Evolutionary conservation across 768 basidiomycete species (phyloP).

Genomic region (Solioccasus polychromus): DNA sequence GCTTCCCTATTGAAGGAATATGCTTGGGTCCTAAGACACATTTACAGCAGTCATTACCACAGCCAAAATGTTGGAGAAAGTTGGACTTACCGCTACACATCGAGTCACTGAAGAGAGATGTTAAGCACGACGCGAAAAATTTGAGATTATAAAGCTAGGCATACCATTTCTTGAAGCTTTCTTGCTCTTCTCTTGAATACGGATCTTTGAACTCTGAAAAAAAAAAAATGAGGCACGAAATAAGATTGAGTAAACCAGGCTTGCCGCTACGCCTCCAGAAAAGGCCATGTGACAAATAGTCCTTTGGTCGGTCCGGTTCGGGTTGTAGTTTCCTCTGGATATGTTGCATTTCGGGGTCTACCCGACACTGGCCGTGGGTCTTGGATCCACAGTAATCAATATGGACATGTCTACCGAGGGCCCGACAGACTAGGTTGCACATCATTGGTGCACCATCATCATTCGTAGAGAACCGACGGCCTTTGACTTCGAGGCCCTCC

Average conservation of each 20-base stretch:
- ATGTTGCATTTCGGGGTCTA: slow-evolving; percentile 45
- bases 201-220: slow-evolving; percentile 59
- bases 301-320: slow-evolving; percentile 45
- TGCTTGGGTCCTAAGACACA: slow-evolving; percentile 48
- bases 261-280: slow-evolving; percentile 56
- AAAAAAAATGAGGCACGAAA: not conserved
- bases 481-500: slow-evolving; percentile 46
- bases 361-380: slow-evolving; percentile 32
- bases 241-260: slow-evolving; percentile 7
- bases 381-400: slow-evolving; percentile 52
- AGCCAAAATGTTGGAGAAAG: no score
- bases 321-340: slow-evolving; percentile 39
- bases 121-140: slow-evolving; percentile 2
- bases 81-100: slow-evolving; percentile 46
- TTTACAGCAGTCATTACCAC: not conserved
- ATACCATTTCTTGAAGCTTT: slow-evolving; percentile 52
- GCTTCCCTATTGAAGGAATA: slow-evolving; percentile 30
- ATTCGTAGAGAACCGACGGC: slow-evolving; percentile 47
- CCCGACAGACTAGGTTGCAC: slow-evolving; percentile 54
- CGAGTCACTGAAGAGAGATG: slow-evolving; percentile 38
- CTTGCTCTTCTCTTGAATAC: slow-evolving; percentile 54
- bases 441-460: slow-evolving; percentile 62
- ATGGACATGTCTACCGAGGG: slow-evolving; percentile 53
- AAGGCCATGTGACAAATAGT: slow-evolving; percentile 52
- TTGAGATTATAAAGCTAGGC: slow-evolving; percentile 4